A percentile compares a stretch with the other conserved stretches of the same genome.
phyloP scores from a whole-genome alignment of 441 rosid genomes.

The Euphorbia schlechtendalii region DNA sequence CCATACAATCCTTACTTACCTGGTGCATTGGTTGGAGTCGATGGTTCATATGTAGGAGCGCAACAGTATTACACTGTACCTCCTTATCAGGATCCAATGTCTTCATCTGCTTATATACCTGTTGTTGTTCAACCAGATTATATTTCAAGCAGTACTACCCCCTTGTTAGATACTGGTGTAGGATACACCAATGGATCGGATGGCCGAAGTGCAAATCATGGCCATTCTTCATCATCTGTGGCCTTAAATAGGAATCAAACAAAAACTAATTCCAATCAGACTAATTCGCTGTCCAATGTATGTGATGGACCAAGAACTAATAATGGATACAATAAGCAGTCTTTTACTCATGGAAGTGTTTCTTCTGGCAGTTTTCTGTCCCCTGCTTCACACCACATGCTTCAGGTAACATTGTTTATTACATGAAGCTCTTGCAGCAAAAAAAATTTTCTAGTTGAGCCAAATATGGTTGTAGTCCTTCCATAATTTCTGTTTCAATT shows the following conservation, averaged over 20 bases:
- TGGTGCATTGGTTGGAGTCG: conserved; percentile 65
- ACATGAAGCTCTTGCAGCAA: not conserved
- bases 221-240: conserved; percentile 40
- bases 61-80: conserved; percentile 65
- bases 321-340: conserved; percentile 39
- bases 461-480: not conserved
- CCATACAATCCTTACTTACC: conserved; percentile 91
- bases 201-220: conserved; percentile 45
- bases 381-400: conserved; percentile 33
- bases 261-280: conserved; percentile 37
- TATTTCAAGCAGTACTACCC: conserved; percentile 29
- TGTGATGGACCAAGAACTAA: conserved; percentile 38
- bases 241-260: conserved; percentile 37
- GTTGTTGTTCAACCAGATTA: conserved; percentile 51
- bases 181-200: conserved; percentile 33
- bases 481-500: not conserved
- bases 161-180: conserved; percentile 39
- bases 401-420: conserved; percentile 40
- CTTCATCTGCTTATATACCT: conserved; percentile 57
- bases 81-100: conserved; percentile 50
- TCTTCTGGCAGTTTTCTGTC: conserved; percentile 32
- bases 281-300: conserved; percentile 33
- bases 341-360: conserved; percentile 33
- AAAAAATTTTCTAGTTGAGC: not conserved
- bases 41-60: conserved; percentile 47